Base-by-base conservation (phyloP, 768 basidiomycete species). In the Podaxis sp. region DNA sequence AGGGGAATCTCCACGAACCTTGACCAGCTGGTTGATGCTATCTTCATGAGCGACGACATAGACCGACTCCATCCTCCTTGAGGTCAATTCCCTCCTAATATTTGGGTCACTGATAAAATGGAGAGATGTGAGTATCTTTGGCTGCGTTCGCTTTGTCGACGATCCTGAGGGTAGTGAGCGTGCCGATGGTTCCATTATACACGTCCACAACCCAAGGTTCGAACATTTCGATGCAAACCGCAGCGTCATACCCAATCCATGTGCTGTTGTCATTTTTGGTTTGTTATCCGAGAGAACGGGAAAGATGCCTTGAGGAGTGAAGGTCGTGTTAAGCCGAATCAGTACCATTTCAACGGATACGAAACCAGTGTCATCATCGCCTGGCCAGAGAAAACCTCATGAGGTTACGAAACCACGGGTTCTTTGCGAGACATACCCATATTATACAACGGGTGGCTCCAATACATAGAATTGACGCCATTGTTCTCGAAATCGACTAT, bases 181-280 rank as follows among this genome's bases (percentile, higher is more conserved):
- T 53, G 4, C 73, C 73, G 16, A 65, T 60, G 10, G 74, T 73
- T 44, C 68, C 68, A 51, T 76, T 76, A 50, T 70, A 75, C 3
- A 71, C 66, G 48, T 77, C 75, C 5, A 78, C 57, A 14, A 79
- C 63, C 72, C 74, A 79, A 2, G 76, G 76, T 53, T 79, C 76
- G 36, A 76, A 75, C 2, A 76, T 59, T 62, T 76, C 69, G 9
- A 78, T 58, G 57, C 77, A 79, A n/a, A 76, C 69, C 0, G 69
- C 73, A 7, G 74, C 72, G 52, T 79, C 78, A 32, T 71, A 74
- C 2, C 77, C 78, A 32, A 79, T 70, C 54, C 59, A 71, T 3
- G 72, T 74, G 5, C 63, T 54, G 27, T 64, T 64, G 10, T 74
- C 74, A 25, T 72, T 69, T 72, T 69, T 7, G 67, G 69, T 1